Percentiles rank a stretch among this genome's conserved stretches.
phyloP scores from a whole-genome alignment of 805 yeast species.

The Cyberlindnera mycetangii region DNA sequence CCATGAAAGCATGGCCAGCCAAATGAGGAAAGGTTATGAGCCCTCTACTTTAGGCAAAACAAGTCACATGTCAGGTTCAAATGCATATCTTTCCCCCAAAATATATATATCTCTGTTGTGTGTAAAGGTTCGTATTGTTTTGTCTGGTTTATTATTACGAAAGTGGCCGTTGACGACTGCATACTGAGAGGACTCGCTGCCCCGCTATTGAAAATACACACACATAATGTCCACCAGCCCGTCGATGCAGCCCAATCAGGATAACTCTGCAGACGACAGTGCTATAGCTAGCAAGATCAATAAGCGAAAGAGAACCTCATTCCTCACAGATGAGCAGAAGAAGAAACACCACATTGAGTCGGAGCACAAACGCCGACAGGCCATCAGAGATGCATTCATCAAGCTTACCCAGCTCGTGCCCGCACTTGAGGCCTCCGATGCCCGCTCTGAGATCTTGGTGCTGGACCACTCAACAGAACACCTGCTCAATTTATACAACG shows the following conservation, averaged over 20 bases:
- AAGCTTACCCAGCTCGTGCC: conserved; percentile 75
- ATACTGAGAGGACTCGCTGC: too few species aligned
- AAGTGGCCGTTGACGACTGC: too few species aligned
- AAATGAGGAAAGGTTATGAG: background rate
- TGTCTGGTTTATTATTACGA: too few species aligned
- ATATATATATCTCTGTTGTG: background rate
- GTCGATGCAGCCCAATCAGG: background rate
- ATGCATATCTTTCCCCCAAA: background rate
- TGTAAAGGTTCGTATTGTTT: background rate
- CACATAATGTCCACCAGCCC: background rate
- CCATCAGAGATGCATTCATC: conserved; percentile 80
- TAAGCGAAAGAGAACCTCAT: conserved; percentile 18
- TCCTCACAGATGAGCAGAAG: conserved; percentile 34
- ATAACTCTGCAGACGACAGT: background rate
- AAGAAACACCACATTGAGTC: conserved; percentile 78
- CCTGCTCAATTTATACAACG: conserved; percentile 46
- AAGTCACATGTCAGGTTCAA: background rate
- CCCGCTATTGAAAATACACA: too few species aligned
- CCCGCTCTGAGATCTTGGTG: conserved; percentile 76
- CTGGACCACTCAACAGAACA: conserved; percentile 61
- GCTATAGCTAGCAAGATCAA: conserved; percentile 5
- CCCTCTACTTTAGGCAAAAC: background rate
- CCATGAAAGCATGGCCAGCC: too few species aligned
- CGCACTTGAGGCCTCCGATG: conserved; percentile 60
- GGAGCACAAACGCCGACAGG: conserved; percentile 83